Evolutionary conservation across 176 grass and related monocot species (phyloP).

Genomic region (Melocanna baccifera): DNA sequence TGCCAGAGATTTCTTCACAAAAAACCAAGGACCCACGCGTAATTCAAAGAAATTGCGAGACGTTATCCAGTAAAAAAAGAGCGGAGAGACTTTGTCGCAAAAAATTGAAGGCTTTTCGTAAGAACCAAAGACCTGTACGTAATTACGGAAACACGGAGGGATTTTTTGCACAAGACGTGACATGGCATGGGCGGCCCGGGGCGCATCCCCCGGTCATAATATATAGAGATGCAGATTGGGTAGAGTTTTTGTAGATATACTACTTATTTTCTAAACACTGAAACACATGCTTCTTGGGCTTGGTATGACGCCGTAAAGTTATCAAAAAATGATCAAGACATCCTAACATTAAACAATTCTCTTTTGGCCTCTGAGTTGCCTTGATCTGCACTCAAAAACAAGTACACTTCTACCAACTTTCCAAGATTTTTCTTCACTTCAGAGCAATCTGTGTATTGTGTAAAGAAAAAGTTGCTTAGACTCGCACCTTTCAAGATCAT

Average conservation of each 20-base stretch:
- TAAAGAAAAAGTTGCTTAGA: neutral
- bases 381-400: neutral
- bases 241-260: neutral
- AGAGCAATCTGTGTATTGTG: neutral
- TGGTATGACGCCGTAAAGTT: neutral
- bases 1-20: too few species aligned
- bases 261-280: neutral
- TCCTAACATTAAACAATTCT: neutral
- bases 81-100: too few species aligned
- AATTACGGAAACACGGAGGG: too few species aligned
- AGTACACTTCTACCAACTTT: neutral
- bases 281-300: neutral
- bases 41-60: too few species aligned
- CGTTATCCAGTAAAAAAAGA: too few species aligned
- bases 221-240: neutral
- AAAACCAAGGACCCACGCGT: too few species aligned
- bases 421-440: neutral
- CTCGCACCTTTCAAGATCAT: neutral
- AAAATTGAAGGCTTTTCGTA: too few species aligned
- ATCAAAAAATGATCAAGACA: neutral
- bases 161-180: too few species aligned
- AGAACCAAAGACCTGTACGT: too few species aligned
- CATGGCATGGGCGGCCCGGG: too few species aligned
- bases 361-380: neutral
- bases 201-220: too few species aligned